Evolutionary conservation across 805 yeast genomes (phyloP).

Genomic region (Zygoascus tannicola): DNA sequence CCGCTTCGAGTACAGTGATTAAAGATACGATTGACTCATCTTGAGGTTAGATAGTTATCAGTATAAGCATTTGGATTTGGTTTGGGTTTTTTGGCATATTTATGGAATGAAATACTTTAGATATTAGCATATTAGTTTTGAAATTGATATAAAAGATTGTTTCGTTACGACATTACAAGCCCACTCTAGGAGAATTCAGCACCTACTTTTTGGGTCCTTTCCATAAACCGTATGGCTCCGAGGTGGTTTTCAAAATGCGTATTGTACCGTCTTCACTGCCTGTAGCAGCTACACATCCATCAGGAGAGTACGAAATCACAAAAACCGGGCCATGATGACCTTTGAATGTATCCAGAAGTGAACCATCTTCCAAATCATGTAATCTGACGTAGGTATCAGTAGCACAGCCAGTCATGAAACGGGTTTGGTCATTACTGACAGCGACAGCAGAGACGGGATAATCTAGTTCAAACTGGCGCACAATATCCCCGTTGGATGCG

Average conservation of each 20-base stretch:
- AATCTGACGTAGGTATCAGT: constrained; percentile 27
- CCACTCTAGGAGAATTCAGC: too few relatives aligned
- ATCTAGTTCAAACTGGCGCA: constrained; percentile 16
- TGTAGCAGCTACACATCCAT: constrained; percentile 63
- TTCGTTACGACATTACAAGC: too few relatives aligned
- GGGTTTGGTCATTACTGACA: constrained; percentile 14
- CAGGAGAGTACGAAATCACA: constrained; percentile 79
- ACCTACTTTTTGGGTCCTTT: too few relatives aligned
- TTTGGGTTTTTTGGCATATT: too few relatives aligned
- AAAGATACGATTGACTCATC: not conserved
- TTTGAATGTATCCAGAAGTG: constrained; percentile 73
- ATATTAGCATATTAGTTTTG: too few relatives aligned
- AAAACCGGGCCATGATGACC: constrained; percentile 98
- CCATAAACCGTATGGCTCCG: constrained; percentile 28
- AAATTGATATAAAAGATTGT: too few relatives aligned
- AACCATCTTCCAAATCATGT: constrained; percentile 53
- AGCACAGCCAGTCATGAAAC: constrained; percentile 22
- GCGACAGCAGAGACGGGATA: constrained; percentile 23
- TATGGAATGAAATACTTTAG: too few relatives aligned
- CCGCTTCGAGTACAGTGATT: not conserved
- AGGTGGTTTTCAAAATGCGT: constrained; percentile 74
- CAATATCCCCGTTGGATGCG: constrained; percentile 11
- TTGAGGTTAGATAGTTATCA: too few relatives aligned
- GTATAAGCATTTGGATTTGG: too few relatives aligned
- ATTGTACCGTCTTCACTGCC: constrained; percentile 98